phyloP scores from a whole-genome alignment of 2,329 filamentous ascomycete genomes.

The Aspergillus sp. region DNA sequence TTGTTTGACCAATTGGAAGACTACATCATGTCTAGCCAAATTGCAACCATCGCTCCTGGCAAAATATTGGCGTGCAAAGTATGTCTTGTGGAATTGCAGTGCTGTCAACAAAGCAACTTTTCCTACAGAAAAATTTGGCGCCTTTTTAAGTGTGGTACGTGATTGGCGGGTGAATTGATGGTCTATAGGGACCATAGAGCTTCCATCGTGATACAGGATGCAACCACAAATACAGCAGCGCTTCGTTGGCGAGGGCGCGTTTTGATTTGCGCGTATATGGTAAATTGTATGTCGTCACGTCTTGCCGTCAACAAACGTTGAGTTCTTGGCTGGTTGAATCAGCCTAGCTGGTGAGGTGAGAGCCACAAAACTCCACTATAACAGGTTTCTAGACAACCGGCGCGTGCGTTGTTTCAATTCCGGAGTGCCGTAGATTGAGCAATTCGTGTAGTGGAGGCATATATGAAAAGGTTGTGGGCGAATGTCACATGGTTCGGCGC shows the following conservation, averaged over 20 bases:
- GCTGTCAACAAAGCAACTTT: conserved; percentile 4
- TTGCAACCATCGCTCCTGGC: no score
- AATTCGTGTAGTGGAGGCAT: not conserved
- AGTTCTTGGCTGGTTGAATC: not conserved
- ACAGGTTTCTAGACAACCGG: not conserved
- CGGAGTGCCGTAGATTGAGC: not conserved
- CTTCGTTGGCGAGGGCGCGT: not conserved
- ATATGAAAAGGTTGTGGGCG: not conserved
- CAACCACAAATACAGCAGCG: not conserved
- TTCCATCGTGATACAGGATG: not conserved
- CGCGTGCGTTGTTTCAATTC: not conserved
- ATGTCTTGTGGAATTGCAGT: not conserved
- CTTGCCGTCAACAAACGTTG: not conserved
- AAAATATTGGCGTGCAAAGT: not conserved
- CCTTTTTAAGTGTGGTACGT: conserved; percentile 26
- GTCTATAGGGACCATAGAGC: not conserved
- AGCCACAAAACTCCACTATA: not conserved
- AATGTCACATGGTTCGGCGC: not conserved
- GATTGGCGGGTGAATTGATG: conserved; percentile 18
- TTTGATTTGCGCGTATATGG: not conserved
- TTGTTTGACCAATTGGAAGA: not conserved
- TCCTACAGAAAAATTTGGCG: conserved; percentile 12
- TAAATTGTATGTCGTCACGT: not conserved
- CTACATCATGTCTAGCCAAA: not conserved
- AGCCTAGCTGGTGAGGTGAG: not conserved